Percentiles rank a stretch among this genome's conserved stretches.
Evolutionary conservation across 2,329 filamentous ascomycete genomes (phyloP).

Genomic region (Emergomyces orientalis): DNA sequence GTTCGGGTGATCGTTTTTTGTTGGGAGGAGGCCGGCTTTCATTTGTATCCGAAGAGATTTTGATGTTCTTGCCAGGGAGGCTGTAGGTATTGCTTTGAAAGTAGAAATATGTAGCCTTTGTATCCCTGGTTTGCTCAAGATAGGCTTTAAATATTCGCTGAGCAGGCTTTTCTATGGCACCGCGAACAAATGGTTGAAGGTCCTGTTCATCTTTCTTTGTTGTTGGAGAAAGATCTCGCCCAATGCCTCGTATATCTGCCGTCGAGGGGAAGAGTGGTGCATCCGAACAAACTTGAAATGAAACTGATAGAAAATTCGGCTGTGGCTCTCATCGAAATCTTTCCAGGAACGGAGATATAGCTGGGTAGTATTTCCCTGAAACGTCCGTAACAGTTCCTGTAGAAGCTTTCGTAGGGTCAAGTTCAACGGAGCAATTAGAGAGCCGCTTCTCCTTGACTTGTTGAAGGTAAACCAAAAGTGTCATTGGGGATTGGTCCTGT

Average conservation of each 20-base stretch:
- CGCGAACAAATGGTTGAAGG: slow-evolving; percentile 3
- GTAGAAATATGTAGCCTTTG: background rate
- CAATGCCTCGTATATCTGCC: background rate
- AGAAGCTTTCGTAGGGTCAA: background rate
- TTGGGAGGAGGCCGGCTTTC: background rate
- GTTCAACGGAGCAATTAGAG: background rate
- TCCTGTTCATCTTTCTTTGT: slow-evolving; percentile 1
- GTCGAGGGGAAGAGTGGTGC: background rate
- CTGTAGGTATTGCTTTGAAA: slow-evolving; percentile 4
- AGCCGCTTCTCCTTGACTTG: slow-evolving; percentile 1
- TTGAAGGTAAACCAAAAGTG: background rate
- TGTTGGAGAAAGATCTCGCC: background rate
- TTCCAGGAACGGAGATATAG: background rate
- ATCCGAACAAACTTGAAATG: background rate
- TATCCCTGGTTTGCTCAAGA: background rate
- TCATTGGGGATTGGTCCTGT: background rate
- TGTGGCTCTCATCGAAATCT: background rate
- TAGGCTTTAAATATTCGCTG: background rate
- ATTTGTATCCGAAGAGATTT: background rate
- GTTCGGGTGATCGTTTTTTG: background rate
- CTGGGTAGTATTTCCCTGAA: slow-evolving; percentile 5
- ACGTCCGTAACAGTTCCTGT: slow-evolving; percentile 1
- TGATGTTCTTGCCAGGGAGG: background rate
- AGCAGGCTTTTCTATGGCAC: slow-evolving; percentile 1
- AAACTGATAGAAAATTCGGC: background rate